These are phyloP conservation scores for Claviceps purpurea DNA, from an alignment of 2,329 filamentous ascomycete genomes.

Conservation along the genomic window DNA sequence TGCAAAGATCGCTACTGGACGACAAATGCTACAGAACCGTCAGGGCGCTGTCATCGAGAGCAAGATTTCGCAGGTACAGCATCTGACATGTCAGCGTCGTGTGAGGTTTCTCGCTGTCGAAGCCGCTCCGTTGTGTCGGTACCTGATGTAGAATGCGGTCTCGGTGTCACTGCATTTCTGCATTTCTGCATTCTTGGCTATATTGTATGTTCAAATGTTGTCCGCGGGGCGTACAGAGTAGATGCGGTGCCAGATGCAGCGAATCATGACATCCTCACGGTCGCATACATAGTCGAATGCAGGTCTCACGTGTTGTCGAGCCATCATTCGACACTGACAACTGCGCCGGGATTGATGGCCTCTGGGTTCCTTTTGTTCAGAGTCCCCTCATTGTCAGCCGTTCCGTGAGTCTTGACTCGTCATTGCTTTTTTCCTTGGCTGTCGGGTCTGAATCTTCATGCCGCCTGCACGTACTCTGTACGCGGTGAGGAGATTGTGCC, in stretches of 20 bases:
- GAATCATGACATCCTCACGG: background rate
- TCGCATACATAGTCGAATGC: background rate
- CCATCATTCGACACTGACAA: background rate
- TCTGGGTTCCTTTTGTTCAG: too few species aligned
- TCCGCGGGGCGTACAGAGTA: too few species aligned
- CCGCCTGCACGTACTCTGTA: too few species aligned
- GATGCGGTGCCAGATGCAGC: background rate
- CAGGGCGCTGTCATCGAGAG: too few species aligned
- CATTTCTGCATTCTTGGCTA: background rate
- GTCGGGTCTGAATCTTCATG: background rate
- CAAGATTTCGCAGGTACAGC: background rate
- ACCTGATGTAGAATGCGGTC: background rate
- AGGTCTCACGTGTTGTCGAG: background rate
- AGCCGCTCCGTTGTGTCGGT: conserved; percentile 1
- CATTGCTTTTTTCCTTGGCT: background rate
- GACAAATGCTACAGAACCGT: too few species aligned
- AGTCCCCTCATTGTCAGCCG: too few species aligned
- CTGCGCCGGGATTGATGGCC: background rate
- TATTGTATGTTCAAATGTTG: too few species aligned
- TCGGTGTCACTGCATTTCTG: too few species aligned
- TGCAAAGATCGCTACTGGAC: too few species aligned
- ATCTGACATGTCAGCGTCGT: background rate
- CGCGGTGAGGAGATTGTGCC: background rate
- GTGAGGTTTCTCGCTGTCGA: background rate
- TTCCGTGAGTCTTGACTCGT: background rate